Conservation (phyloP, 2,329 filamentous ascomycete genomes). For the Bipolaris zeicola region DNA sequence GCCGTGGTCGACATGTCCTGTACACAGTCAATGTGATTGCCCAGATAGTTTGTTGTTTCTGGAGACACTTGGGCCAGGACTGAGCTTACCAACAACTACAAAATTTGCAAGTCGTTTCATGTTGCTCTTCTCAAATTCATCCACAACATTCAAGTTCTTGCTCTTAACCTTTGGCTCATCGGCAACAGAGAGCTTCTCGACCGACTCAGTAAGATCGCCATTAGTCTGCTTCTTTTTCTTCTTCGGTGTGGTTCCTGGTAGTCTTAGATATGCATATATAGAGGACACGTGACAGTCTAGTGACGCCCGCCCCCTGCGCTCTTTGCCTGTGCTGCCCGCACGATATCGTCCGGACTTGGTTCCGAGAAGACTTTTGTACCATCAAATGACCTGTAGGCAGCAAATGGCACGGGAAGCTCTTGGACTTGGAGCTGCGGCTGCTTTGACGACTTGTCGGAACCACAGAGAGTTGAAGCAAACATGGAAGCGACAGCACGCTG, state of each 20-base stretch:
- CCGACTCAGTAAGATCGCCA: slow-evolving; percentile 52
- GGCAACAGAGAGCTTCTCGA: slow-evolving; percentile 54
- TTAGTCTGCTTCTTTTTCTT: slow-evolving; percentile 28
- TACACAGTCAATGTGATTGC: slow-evolving; percentile 3
- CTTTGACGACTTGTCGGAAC: slow-evolving; percentile 20
- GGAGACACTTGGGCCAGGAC: background rate
- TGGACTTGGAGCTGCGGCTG: slow-evolving; percentile 1
- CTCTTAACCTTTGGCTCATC: slow-evolving; percentile 63
- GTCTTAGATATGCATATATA: slow-evolving; percentile 28
- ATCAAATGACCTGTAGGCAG: slow-evolving; percentile 44
- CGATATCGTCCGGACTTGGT: slow-evolving; percentile 90
- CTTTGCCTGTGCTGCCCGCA: slow-evolving; percentile 75
- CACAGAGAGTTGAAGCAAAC: slow-evolving; percentile 59
- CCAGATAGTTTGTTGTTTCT: background rate
- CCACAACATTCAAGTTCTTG: slow-evolving; percentile 84
- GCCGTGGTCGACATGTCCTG: slow-evolving; percentile 94
- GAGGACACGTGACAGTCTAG: slow-evolving; percentile 25
- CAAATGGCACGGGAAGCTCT: slow-evolving; percentile 50
- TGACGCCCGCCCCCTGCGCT: slow-evolving; percentile 48
- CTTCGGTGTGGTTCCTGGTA: slow-evolving; percentile 36
- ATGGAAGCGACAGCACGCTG: slow-evolving; percentile 56
- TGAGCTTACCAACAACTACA: slow-evolving; percentile 79
- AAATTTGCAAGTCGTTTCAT: slow-evolving; percentile 85
- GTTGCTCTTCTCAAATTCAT: slow-evolving; percentile 76
- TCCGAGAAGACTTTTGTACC: slow-evolving; percentile 71